Conservation (phyloP, 116 monocot genomes). For the Dioscorea cayenensis region DNA sequence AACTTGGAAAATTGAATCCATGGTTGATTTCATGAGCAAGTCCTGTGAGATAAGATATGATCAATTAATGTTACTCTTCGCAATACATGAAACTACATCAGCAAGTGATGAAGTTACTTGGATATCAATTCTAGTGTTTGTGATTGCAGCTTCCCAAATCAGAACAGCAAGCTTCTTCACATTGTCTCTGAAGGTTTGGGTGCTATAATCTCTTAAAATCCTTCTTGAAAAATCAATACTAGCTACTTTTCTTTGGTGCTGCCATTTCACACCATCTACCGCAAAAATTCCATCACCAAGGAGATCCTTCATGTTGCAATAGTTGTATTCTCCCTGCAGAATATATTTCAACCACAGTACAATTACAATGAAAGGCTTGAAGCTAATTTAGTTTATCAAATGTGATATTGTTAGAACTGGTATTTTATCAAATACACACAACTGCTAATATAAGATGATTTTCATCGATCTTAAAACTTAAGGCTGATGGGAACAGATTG, state of each 20-base stretch:
- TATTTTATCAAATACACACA: neutral
- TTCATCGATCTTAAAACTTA: no score
- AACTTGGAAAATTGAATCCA: constrained; percentile 59
- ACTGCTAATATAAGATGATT: neutral
- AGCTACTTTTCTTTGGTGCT: constrained; percentile 44
- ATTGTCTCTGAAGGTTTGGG: constrained; percentile 28
- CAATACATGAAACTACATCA: neutral
- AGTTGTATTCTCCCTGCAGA: constrained; percentile 17
- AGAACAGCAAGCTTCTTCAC: constrained; percentile 27
- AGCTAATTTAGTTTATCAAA: neutral
- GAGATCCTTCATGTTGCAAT: constrained; percentile 22
- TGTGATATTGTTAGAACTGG: neutral
- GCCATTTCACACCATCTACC: constrained; percentile 48
- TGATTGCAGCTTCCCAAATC: constrained; percentile 5
- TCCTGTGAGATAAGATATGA: constrained; percentile 14
- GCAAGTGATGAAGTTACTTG: constrained; percentile 11
- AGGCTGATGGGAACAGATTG: no score
- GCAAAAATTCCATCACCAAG: constrained; percentile 53
- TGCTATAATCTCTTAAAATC: constrained; percentile 38
- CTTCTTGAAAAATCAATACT: constrained; percentile 35
- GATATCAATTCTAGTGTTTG: constrained; percentile 24
- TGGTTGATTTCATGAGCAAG: constrained; percentile 38
- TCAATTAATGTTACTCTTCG: neutral
- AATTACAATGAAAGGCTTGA: neutral
- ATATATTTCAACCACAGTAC: neutral